Conservation (phyloP, 164 flowering plant species). For the Dillenia suffruticosa region DNA sequence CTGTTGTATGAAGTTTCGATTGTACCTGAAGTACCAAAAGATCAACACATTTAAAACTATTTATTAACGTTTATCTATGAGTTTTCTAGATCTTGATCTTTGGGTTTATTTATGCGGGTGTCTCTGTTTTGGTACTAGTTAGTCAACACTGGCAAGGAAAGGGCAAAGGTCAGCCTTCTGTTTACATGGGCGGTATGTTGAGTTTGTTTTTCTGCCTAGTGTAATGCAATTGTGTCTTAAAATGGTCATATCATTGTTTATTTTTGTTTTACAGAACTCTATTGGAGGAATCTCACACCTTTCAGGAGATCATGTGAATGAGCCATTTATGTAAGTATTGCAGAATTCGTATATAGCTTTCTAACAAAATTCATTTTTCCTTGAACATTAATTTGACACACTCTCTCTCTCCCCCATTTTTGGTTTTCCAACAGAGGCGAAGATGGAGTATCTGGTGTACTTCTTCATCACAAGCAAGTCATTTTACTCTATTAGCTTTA, state of each 20-base stretch:
- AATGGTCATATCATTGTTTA: slow-evolving; percentile 8
- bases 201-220: not conserved
- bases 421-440: slow-evolving; percentile 45
- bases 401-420: slow-evolving; percentile 8
- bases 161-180: slow-evolving; percentile 89
- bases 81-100: too few relatives aligned
- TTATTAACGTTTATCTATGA: too few relatives aligned
- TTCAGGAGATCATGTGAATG: slow-evolving; percentile 89
- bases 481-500: slow-evolving; percentile 46
- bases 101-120: slow-evolving; percentile 1
- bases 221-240: not conserved
- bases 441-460: slow-evolving; percentile 93
- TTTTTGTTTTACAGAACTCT: slow-evolving; percentile 60
- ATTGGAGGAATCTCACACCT: slow-evolving; percentile 81
- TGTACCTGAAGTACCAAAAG: too few relatives aligned
- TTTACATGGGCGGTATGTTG: slow-evolving; percentile 93
- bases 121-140: slow-evolving; percentile 41
- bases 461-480: slow-evolving; percentile 98
- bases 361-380: not conserved
- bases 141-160: slow-evolving; percentile 87
- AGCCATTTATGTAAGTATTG: slow-evolving; percentile 72
- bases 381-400: not conserved
- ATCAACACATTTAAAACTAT: too few relatives aligned
- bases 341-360: not conserved
- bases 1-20: too few relatives aligned